Evolutionary conservation across 2,329 filamentous ascomycete species (phyloP).

Genomic region (Macrophomina tecta): DNA sequence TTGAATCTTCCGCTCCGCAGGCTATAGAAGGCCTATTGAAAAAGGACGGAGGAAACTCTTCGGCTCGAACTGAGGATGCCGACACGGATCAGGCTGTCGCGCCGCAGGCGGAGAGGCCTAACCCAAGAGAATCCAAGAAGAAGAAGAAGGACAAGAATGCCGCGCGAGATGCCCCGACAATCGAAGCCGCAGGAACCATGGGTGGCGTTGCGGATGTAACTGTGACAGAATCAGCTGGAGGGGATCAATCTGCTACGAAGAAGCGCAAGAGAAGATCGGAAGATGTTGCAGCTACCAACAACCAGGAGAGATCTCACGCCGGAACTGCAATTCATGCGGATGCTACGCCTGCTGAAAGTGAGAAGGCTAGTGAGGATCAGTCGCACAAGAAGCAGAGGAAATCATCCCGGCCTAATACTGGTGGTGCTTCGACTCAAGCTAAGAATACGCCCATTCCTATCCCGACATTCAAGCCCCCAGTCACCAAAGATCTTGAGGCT

Average conservation of each 20-base stretch:
- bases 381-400: slow-evolving; percentile 26
- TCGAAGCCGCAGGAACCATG: background rate
- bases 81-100: background rate
- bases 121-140: background rate
- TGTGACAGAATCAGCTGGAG: background rate
- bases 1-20: slow-evolving; percentile 1
- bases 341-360: background rate
- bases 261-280: slow-evolving; percentile 26
- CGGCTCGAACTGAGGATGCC: background rate
- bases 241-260: slow-evolving; percentile 2
- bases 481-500: background rate
- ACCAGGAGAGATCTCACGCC: background rate
- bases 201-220: background rate
- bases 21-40: background rate
- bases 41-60: background rate
- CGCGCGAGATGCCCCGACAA: background rate
- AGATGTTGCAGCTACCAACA: background rate
- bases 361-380: background rate
- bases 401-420: background rate
- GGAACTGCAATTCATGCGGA: background rate
- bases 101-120: background rate
- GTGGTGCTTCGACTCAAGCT: background rate
- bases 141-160: slow-evolving; percentile 20
- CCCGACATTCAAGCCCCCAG: background rate
- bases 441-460: slow-evolving; percentile 24